Evolutionary conservation across 2,329 filamentous ascomycete genomes (phyloP).

Genomic region (Botrytis aclada): DNA sequence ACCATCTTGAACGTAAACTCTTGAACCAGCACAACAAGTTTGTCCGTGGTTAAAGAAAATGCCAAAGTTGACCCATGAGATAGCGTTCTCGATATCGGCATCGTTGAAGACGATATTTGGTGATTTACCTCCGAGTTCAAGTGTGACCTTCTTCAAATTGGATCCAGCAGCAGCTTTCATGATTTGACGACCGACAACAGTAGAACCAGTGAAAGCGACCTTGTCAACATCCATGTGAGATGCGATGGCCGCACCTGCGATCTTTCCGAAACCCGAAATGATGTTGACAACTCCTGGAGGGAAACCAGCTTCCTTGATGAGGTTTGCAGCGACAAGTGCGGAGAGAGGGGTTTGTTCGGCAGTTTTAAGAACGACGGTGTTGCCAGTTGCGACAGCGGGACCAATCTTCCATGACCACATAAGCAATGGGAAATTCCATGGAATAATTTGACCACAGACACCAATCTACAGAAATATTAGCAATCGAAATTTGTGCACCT

Average conservation of each 20-base stretch:
- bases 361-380: constrained; percentile 58
- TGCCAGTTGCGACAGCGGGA: constrained; percentile 57
- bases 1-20: constrained; percentile 66
- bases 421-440: constrained; percentile 68
- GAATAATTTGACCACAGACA: constrained; percentile 70
- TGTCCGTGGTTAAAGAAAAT: constrained; percentile 46
- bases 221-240: constrained; percentile 65
- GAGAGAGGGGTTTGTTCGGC: constrained; percentile 61
- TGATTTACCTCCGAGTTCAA: constrained; percentile 61
- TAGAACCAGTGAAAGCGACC: constrained; percentile 65
- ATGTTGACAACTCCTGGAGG: constrained; percentile 63
- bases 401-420: constrained; percentile 68
- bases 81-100: constrained; percentile 59
- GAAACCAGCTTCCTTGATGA: constrained; percentile 63
- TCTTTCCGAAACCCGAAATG: constrained; percentile 64
- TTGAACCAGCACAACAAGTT: constrained; percentile 57
- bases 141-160: constrained; percentile 63
- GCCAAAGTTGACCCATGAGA: constrained; percentile 58
- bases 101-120: constrained; percentile 62
- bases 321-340: constrained; percentile 50
- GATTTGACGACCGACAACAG: constrained; percentile 58
- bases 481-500: background rate
- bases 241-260: constrained; percentile 62
- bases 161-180: constrained; percentile 62
- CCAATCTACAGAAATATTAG: constrained; percentile 44